Base-by-base conservation (phyloP, 768 basidiomycete species). In the Cystofilobasidium capitatum region DNA sequence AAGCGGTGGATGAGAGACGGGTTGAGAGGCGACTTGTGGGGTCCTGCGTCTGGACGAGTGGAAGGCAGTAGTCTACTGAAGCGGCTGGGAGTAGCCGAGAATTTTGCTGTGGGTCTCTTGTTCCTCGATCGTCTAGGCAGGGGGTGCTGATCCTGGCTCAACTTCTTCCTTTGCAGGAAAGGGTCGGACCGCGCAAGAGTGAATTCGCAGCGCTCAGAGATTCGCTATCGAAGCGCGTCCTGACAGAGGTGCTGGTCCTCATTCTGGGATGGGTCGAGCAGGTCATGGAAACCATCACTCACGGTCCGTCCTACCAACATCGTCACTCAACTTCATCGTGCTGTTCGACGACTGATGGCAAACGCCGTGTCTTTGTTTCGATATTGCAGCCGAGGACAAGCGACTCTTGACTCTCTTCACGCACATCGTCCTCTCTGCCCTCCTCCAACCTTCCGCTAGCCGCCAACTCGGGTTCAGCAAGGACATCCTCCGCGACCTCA, bases 1-100 rank as follows among this genome's bases (percentile, higher is more conserved):
- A 61, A 45, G 59, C 22, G 17, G 20, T 61, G 59, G 59, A 39
- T 61, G 29, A 8, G 39, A n/a, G 40, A 24, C 29, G 59, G 59
- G 6, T 14, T 61, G 40, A 24, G 44, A 6, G 59, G 29, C 16
- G 59, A 61, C 40, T 24, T 61, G 9, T 61, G 59, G 59, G 59
- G 59, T 14, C 26, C 24, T 7, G 14, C 39, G 5, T 29, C 22
- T 49, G n/a, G n/a, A 45, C 2, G n/a, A 26, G 44, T 39, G 39
- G 59, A 42, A 20, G 39, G 13, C 35, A 44, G 29, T 14, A 24
- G 16, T 2, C 51, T 55, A 13, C 29, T 14, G 5, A 55, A 55
- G 51, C 51, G 51, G 29, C 51, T 61, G 20, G 59, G 24, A 13
- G 17, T 61, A 20, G 59, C 59, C 44, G 44, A 40, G 14, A 22